phyloP scores from a whole-genome alignment of 257 asterid genomes.

The Perilla frutescens region DNA sequence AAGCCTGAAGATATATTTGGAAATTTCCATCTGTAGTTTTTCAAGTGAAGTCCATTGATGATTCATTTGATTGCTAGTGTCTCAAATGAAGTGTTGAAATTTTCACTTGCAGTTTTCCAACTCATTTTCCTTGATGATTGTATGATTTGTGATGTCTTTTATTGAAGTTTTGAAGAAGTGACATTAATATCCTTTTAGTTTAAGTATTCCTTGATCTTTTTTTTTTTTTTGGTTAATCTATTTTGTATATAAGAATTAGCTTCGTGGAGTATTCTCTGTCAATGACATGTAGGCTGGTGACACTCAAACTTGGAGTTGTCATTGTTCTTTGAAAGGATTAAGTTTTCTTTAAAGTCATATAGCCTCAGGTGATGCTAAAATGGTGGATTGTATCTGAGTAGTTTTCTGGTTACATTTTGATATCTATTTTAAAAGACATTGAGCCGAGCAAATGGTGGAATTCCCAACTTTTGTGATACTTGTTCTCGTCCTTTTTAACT shows the following conservation, averaged over 20 bases:
- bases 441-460: not conserved
- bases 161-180: no score
- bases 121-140: no score
- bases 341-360: not conserved
- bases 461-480: not conserved
- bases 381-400: not conserved
- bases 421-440: conserved; percentile 5
- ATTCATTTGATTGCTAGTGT: no score
- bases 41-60: no score
- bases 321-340: not conserved
- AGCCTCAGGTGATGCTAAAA: not conserved
- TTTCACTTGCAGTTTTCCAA: no score
- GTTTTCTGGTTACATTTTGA: not conserved
- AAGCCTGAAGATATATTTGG: not conserved
- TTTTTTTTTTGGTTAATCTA: no score
- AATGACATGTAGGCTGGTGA: not conserved
- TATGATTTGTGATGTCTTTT: no score
- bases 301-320: not conserved
- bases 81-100: no score
- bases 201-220: not conserved
- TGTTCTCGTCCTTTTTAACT: not conserved
- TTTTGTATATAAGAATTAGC: no score
- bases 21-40: no score
- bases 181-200: no score
- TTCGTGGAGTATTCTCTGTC: not conserved